Evolutionary conservation across 306 rosid species (phyloP).

Genomic region (Ammopiptanthus mongolicus): DNA sequence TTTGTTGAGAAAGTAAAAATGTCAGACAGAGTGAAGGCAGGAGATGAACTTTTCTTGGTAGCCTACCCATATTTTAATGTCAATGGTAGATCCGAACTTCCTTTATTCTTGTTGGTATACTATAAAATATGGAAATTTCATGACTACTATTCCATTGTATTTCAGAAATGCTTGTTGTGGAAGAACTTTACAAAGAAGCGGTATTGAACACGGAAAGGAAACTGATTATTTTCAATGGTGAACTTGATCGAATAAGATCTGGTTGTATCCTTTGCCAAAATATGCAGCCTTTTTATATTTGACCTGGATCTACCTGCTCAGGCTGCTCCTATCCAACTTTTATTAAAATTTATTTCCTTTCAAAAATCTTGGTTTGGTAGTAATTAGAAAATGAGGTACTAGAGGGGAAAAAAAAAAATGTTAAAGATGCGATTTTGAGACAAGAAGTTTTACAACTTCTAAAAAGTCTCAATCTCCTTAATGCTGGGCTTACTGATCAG

Average conservation of each 20-base stretch:
- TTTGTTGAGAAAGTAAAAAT: conserved; percentile 81
- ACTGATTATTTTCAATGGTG: conserved; percentile 86
- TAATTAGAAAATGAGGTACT: neutral
- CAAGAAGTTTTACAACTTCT: neutral
- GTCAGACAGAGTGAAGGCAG: conserved; percentile 80
- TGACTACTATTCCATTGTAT: conserved; percentile 22
- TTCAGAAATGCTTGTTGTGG: conserved; percentile 95
- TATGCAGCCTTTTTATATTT: neutral
- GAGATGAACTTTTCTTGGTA: conserved; percentile 82
- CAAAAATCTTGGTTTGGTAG: neutral
- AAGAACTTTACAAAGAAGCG: conserved; percentile 92
- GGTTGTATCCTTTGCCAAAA: conserved; percentile 84
- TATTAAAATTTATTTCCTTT: neutral
- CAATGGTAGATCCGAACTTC: conserved; percentile 57
- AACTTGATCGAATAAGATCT: conserved; percentile 92
- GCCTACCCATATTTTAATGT: conserved; percentile 96
- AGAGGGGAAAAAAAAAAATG: neutral
- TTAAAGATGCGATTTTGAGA: neutral
- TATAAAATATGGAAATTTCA: neutral
- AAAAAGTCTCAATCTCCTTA: conserved; percentile 2
- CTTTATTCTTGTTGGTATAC: conserved; percentile 9
- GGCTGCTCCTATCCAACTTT: neutral
- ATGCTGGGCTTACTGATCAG: neutral
- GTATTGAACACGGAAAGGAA: conserved; percentile 71
- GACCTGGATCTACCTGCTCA: neutral